phyloP scores from a whole-genome alignment of 2,329 filamentous ascomycete species.

The Botryotinia calthae region DNA sequence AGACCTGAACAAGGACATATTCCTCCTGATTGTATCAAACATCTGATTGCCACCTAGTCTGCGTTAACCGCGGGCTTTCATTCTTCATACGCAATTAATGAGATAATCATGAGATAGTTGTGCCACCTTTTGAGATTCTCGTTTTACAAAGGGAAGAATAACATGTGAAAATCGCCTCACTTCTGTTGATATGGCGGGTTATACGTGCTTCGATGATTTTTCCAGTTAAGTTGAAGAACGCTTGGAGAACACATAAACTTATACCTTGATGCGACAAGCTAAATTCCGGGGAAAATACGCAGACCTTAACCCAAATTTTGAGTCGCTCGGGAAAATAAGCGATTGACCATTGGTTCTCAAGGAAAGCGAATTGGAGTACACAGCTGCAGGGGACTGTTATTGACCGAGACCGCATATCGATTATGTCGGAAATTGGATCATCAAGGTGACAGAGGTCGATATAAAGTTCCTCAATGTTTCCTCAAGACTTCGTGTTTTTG shows the following conservation, averaged over 20 bases:
- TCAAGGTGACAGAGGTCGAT: neutral
- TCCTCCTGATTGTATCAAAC: neutral
- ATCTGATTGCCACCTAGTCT: neutral
- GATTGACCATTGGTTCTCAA: neutral
- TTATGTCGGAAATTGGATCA: neutral
- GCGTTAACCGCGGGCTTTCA: neutral
- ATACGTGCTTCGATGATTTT: neutral
- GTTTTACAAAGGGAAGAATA: neutral
- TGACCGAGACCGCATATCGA: neutral
- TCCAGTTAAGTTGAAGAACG: constrained; percentile 1
- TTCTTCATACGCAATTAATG: neutral
- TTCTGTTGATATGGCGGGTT: neutral
- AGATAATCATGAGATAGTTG: neutral
- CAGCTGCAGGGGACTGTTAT: neutral
- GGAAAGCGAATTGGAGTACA: neutral
- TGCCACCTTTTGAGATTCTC: neutral
- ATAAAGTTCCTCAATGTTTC: constrained; percentile 2
- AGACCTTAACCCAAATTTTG: neutral
- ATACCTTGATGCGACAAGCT: neutral
- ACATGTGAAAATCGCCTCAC: neutral
- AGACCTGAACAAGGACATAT: neutral
- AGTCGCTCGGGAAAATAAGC: neutral
- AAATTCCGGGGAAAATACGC: neutral
- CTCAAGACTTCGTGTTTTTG: neutral
- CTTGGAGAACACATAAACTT: neutral